These are phyloP conservation scores for Rosa chinensis DNA, from an alignment of 306 rosid genomes.

Conservation along the genomic window DNA sequence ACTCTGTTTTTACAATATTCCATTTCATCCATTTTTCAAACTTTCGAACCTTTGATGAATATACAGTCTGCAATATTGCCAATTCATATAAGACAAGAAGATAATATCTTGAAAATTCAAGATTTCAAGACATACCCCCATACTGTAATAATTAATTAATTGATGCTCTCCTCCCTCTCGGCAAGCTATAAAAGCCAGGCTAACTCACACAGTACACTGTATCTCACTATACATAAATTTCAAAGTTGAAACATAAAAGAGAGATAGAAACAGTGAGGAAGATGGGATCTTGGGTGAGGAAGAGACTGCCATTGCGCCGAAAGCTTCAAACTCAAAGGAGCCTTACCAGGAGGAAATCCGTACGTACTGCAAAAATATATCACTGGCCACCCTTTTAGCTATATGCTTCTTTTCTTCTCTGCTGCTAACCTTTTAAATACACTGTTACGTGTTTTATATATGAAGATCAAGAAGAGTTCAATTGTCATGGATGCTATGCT, in stretches of 20 bases:
- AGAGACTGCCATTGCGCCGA: slow-evolving; percentile 56
- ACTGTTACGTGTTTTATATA: background rate
- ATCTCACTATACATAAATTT: background rate
- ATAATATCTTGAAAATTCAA: slow-evolving; percentile 1
- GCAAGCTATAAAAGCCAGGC: slow-evolving; percentile 18
- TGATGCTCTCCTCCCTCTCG: background rate
- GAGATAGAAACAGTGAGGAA: slow-evolving; percentile 15
- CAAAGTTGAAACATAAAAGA: slow-evolving; percentile 21
- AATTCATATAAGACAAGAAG: slow-evolving; percentile 40
- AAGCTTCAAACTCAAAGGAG: slow-evolving; percentile 56
- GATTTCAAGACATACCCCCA: background rate
- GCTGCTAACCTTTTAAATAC: background rate
- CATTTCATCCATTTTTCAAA: background rate
- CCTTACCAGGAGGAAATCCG: slow-evolving; percentile 46
- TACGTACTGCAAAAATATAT: slow-evolving; percentile 15
- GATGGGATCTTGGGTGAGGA: slow-evolving; percentile 59
- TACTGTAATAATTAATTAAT: background rate
- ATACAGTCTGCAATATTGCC: slow-evolving; percentile 4
- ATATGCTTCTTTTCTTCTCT: background rate
- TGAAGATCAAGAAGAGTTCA: slow-evolving; percentile 28
- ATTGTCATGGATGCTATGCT: slow-evolving; percentile 18
- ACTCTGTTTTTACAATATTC: background rate
- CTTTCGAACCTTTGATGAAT: background rate
- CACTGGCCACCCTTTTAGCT: background rate
- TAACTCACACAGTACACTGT: background rate